Evolutionary conservation across 1,139 yeast species (phyloP).

Genomic region (Nadsonia starkeyi-henricii): DNA sequence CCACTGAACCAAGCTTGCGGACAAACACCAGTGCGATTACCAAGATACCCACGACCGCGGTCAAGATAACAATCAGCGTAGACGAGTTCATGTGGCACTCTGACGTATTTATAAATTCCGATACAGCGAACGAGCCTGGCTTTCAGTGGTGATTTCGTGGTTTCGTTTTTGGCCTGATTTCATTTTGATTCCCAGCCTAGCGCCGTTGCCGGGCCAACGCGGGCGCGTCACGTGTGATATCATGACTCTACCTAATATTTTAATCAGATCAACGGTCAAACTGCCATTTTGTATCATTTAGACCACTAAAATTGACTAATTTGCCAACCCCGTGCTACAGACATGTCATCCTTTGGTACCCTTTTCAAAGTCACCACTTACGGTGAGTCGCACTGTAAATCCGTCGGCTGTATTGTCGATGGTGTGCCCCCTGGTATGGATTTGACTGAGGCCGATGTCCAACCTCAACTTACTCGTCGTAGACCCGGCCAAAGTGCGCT

Average conservation of each 20-base stretch:
- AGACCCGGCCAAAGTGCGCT: constrained; percentile 93
- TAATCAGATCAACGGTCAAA: too few relatives aligned
- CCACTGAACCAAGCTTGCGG: background rate
- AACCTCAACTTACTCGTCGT: constrained; percentile 90
- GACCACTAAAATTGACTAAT: too few relatives aligned
- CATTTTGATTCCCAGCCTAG: background rate
- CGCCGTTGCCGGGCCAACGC: background rate
- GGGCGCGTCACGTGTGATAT: background rate
- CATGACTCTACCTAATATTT: background rate
- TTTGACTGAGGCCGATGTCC: constrained; percentile 74
- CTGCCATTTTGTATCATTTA: too few relatives aligned
- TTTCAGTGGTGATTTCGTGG: too few relatives aligned
- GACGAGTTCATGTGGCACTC: background rate
- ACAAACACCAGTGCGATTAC: background rate
- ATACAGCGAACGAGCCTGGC: background rate
- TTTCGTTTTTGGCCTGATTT: too few relatives aligned
- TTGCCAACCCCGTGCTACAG: too few relatives aligned
- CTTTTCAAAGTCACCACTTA: constrained; percentile 73
- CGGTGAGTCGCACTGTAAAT: constrained; percentile 95
- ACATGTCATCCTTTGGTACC: constrained; percentile 54
- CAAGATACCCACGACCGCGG: background rate
- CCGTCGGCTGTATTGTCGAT: constrained; percentile 98
- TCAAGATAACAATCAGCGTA: background rate
- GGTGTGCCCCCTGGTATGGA: constrained; percentile 95
- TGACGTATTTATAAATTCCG: background rate